Evolutionary conservation across 2,329 filamentous ascomycete species (phyloP).

Genomic region (Alternaria brassicae): DNA sequence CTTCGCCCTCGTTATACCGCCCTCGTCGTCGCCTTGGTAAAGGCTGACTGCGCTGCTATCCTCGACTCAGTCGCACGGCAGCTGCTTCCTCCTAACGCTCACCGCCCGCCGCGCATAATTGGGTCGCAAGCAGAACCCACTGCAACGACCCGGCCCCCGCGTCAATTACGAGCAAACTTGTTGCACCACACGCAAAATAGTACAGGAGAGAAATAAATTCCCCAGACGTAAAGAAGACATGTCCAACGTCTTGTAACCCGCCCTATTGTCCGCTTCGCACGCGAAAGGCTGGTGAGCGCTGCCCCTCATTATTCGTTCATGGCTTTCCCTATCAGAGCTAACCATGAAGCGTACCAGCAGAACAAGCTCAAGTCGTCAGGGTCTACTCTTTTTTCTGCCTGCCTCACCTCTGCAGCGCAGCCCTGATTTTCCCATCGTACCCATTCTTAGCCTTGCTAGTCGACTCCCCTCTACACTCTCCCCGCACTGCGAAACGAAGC

Average conservation of each 20-base stretch:
- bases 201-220: conserved; percentile 21
- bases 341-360: conserved; percentile 41
- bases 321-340: conserved; percentile 39
- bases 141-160: conserved; percentile 39
- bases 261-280: conserved; percentile 24
- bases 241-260: conserved; percentile 44
- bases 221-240: conserved; percentile 21
- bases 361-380: conserved; percentile 39
- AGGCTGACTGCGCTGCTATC: conserved; percentile 19
- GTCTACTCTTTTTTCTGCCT: conserved; percentile 19
- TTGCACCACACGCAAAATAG: conserved; percentile 31
- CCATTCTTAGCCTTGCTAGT: conserved; percentile 10
- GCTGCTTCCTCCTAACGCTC: conserved; percentile 22
- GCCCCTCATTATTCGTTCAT: conserved; percentile 29
- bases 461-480: conserved; percentile 14
- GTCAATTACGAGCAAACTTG: conserved; percentile 44
- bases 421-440: conserved; percentile 8
- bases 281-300: conserved; percentile 40
- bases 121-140: conserved; percentile 24
- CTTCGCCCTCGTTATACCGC: conserved; percentile 15
- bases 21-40: conserved; percentile 13
- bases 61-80: conserved; percentile 37
- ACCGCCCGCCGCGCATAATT: conserved; percentile 24
- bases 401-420: conserved; percentile 17
- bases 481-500: conserved; percentile 24